Evolutionary conservation across 129 eudicot genomes (phyloP).

Genomic region (Flaveria sonorensis): DNA sequence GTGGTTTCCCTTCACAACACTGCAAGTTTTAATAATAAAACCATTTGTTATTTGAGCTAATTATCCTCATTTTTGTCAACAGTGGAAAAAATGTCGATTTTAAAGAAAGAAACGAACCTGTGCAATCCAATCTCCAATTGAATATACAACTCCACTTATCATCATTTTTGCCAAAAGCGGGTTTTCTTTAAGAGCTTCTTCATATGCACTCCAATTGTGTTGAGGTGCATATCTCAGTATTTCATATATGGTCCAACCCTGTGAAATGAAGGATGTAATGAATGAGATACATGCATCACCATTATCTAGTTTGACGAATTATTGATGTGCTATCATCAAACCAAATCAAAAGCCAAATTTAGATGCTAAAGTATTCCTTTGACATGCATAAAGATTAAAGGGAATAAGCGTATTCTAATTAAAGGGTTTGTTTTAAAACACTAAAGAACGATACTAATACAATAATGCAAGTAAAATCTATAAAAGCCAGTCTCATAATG

Average conservation of each 20-base stretch:
- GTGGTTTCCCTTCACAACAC: conserved; percentile 89
- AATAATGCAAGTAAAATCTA: not conserved
- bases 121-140: conserved; percentile 94
- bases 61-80: not conserved
- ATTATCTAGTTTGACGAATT: not conserved
- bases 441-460: not conserved
- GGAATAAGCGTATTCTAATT: too few species aligned
- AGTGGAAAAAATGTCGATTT: not conserved
- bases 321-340: too few species aligned
- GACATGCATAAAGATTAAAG: too few species aligned
- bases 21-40: conserved; percentile 28
- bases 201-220: conserved; percentile 91
- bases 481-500: too few species aligned
- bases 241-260: conserved; percentile 94
- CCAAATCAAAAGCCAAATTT: too few species aligned
- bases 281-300: not conserved
- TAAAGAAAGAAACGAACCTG: conserved; percentile 45
- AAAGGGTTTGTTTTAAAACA: too few species aligned
- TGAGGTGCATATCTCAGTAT: conserved; percentile 82
- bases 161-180: conserved; percentile 84
- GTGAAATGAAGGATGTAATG: conserved; percentile 3
- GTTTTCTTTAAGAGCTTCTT: conserved; percentile 80
- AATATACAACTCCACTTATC: conserved; percentile 85
- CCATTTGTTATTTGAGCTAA: not conserved
- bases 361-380: too few species aligned